Conservation (phyloP, 208 protist genomes). For the Trichomonas gallinae region DNA sequence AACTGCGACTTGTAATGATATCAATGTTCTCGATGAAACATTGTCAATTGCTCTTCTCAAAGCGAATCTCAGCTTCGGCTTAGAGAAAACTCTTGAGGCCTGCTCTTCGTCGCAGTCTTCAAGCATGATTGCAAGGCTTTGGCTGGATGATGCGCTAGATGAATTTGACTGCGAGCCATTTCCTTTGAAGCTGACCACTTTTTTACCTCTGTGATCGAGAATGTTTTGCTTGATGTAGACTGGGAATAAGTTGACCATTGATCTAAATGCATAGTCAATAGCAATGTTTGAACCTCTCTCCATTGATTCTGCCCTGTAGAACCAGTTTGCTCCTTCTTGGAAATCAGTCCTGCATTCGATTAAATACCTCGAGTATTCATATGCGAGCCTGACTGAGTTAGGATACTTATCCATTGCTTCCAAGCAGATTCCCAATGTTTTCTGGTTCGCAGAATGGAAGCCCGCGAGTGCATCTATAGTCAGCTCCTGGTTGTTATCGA, state of each 20-base stretch:
- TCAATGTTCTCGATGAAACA: not conserved
- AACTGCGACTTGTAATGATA: not conserved
- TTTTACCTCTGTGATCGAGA: not conserved
- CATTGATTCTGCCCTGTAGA: not conserved
- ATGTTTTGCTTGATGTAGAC: not conserved
- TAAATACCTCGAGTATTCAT: not conserved
- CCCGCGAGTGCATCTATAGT: not conserved
- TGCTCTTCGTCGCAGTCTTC: not conserved
- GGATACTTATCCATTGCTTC: constrained; percentile 12
- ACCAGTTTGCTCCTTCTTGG: not conserved
- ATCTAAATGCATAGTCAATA: not conserved
- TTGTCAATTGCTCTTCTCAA: not conserved
- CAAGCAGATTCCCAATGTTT: not conserved
- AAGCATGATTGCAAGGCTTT: not conserved
- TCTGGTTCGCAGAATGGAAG: not conserved
- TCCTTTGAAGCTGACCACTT: not conserved
- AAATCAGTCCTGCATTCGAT: not conserved
- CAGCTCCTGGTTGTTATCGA: not conserved
- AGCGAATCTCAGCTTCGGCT: not conserved
- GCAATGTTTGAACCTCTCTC: not conserved
- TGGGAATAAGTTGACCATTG: not conserved
- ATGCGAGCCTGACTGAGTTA: not conserved
- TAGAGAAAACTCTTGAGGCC: not conserved
- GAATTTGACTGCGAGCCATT: no score
- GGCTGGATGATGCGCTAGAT: not conserved